Conservation (phyloP, 257 asterid species). For the Solanum peruvianum region DNA sequence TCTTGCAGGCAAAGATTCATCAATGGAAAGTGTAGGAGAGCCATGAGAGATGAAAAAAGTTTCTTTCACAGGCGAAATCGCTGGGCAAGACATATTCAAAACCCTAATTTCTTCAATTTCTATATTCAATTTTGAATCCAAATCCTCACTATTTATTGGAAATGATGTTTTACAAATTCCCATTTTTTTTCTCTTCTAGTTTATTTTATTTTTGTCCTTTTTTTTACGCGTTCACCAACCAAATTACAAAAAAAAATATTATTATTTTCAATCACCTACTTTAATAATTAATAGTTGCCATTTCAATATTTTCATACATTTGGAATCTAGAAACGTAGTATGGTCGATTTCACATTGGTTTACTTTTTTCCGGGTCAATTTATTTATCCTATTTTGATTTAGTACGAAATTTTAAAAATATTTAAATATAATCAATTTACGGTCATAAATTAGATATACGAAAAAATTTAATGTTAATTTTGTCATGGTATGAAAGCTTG, state of each 20-base stretch:
- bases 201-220: too few relatives aligned
- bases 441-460: too few relatives aligned
- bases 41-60: slow-evolving; percentile 75
- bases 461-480: too few relatives aligned
- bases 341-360: not conserved
- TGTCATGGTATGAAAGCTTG: too few relatives aligned
- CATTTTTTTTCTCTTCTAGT: not conserved
- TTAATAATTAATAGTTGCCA: not conserved
- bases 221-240: not conserved
- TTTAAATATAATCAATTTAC: not conserved
- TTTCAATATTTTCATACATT: not conserved
- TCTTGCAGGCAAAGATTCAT: slow-evolving; percentile 59
- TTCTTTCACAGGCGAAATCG: slow-evolving; percentile 10
- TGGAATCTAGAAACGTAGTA: not conserved
- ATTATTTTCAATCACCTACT: not conserved
- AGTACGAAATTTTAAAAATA: not conserved
- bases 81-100: not conserved
- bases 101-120: not conserved
- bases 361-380: too few relatives aligned
- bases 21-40: slow-evolving; percentile 58
- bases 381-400: too few relatives aligned
- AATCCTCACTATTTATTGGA: not conserved
- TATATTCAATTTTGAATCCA: not conserved
- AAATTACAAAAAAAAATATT: too few relatives aligned
- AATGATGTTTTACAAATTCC: not conserved